Conservation (phyloP, 2,329 filamentous ascomycete species). For the Aspergillus sp. region DNA sequence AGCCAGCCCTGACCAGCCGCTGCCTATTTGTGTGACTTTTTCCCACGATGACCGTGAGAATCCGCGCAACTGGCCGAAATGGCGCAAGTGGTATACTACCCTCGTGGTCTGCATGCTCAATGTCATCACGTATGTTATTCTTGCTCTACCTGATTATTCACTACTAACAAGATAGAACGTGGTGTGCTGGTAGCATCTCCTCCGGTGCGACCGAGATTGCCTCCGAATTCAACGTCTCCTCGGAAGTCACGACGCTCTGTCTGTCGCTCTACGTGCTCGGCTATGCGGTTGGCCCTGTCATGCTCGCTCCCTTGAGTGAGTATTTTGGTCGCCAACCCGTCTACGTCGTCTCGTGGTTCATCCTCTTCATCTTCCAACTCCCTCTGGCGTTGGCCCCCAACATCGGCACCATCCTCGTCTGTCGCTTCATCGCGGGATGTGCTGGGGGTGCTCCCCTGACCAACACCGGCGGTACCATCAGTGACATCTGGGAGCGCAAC, state of each 20-base stretch:
- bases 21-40: slow-evolving; percentile 19
- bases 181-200: slow-evolving; percentile 23
- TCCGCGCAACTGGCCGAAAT: slow-evolving; percentile 36
- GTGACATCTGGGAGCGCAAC: slow-evolving; percentile 29
- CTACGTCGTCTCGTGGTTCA: slow-evolving; percentile 27
- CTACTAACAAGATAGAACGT: slow-evolving; percentile 11
- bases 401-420: slow-evolving; percentile 25
- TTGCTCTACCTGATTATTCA: not conserved
- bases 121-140: slow-evolving; percentile 20
- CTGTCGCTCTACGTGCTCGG: slow-evolving; percentile 27
- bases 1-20: slow-evolving; percentile 15
- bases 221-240: slow-evolving; percentile 21
- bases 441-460: slow-evolving; percentile 29
- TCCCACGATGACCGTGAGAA: slow-evolving; percentile 25
- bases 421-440: slow-evolving; percentile 23
- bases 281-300: slow-evolving; percentile 21
- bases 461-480: slow-evolving; percentile 26
- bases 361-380: slow-evolving; percentile 26
- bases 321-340: slow-evolving; percentile 31
- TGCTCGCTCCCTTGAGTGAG: slow-evolving; percentile 30
- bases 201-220: slow-evolving; percentile 22
- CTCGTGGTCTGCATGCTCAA: slow-evolving; percentile 34
- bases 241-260: slow-evolving; percentile 26
- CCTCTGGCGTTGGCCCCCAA: slow-evolving; percentile 22
- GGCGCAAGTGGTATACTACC: slow-evolving; percentile 39